Evolutionary conservation across 1,139 yeast genomes (phyloP), one percentile per base, ranked within the genome.

Genomic region (Kodamaea sp.): DNA sequence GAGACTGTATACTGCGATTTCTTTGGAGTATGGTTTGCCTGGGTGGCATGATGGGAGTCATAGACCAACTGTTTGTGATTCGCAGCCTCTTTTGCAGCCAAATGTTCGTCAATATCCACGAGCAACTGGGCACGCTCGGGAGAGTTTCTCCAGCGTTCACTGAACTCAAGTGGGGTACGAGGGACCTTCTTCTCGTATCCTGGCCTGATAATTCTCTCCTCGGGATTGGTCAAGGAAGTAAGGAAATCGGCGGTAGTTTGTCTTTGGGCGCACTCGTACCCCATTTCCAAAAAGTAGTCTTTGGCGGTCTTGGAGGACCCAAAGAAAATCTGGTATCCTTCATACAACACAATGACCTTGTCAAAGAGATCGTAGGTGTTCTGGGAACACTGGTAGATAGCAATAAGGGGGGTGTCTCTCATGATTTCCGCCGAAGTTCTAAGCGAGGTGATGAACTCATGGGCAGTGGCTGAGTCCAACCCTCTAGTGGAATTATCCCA

Each of bases 381-480:
- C 61, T 83, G 88, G 21, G 88, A 80, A 47, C 90, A 86, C 63
- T 86, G 95, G 59, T 86, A 86, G 39, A 86, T 80, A 18, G 95
- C 88, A 43, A 87, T 83, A 31, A 84, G 63, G 2, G 88, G 78
- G 18, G 90, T 73, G 11, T 78, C 68, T 21, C 73, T 73, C 37
- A 77, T 62, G 34, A 83, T 61, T 24, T 73, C 65, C 4, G 94
- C 83, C 18, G 78, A 68, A 6, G 80, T 73, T 49, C 82, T 80
- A 46, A 86, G 63, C 19, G 90, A 82, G 50, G 78, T 71, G 37
- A 80, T 71, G 47, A 84, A 86, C 59, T 86, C 95, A 39, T 83
- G 64, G 7, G 89, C 89, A 26, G 87, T 82, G 10, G 88, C 84
- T 15, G 88, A 73, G 57, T 82, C 89, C 39, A 82, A 66, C 51